Percentiles rank a stretch among this genome's conserved stretches.
phyloP scores from a whole-genome alignment of 148 eudicot genomes.

The Pharnaceum exiguum region DNA sequence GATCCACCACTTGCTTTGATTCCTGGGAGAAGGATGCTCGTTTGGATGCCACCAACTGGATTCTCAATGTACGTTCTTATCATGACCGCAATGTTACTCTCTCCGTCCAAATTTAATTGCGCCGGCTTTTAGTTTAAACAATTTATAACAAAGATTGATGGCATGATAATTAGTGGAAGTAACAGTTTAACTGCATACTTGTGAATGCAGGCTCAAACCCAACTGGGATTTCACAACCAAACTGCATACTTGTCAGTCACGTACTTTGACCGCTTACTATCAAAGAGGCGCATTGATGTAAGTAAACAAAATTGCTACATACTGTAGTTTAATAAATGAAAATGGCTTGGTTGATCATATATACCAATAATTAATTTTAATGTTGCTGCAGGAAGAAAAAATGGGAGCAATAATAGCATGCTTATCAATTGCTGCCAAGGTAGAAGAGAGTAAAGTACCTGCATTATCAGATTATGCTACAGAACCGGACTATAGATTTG shows the following conservation, averaged over 20 bases:
- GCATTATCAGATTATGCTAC: conserved; percentile 21
- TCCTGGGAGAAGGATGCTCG: conserved; percentile 41
- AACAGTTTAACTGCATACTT: too few relatives aligned
- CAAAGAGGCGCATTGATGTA: conserved; percentile 12
- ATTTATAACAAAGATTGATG: too few relatives aligned
- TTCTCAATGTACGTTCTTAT: conserved; percentile 47
- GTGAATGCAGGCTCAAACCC: conserved; percentile 13
- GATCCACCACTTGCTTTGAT: too few relatives aligned
- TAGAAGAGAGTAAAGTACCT: conserved; percentile 42
- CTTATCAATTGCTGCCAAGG: conserved; percentile 46
- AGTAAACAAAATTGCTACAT: neutral
- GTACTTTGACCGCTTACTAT: conserved; percentile 24
- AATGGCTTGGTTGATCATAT: neutral
- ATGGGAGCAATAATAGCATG: conserved; percentile 44
- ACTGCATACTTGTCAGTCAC: conserved; percentile 20
- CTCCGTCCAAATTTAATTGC: too few relatives aligned
- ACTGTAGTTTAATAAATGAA: neutral
- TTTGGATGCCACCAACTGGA: conserved; percentile 35
- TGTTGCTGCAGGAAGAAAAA: conserved; percentile 22
- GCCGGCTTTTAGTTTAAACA: too few relatives aligned
- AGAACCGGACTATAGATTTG: conserved; percentile 29
- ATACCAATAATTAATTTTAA: neutral
- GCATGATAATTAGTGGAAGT: too few relatives aligned
- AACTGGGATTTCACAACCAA: conserved; percentile 13
- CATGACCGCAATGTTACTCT: too few relatives aligned